Base-by-base conservation (phyloP, 2,329 filamentous ascomycete species). In the Lizonia empirigonia region DNA sequence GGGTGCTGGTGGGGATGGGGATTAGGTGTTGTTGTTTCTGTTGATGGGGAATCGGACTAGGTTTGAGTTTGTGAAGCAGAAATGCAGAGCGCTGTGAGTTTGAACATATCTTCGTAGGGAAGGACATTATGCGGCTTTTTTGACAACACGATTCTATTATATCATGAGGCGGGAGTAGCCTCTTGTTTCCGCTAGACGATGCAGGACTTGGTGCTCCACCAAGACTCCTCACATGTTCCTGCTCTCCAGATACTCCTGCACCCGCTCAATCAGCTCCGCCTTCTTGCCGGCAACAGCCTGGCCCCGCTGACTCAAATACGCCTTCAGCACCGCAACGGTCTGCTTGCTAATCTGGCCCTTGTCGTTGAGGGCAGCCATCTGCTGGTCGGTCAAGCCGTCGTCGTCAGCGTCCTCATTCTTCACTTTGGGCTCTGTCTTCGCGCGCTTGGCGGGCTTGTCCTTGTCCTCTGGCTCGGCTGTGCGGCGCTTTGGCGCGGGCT, bases 361-460 rank as follows among this genome's bases (percentile, higher is more conserved):
- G 27, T 77, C 70, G 51, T 74, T 80, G 3, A 74, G 62, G 5
- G 53, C 59, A 22, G 71, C 72, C 76, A 82, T 79, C 23, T 76
- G 71, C 34, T 71, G 68, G 48, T 80, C 78, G 12, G 64, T 74
- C 27, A 76, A 44, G n/a, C 53, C 64, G 1, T 54, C 60, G n/a
- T 68, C 60, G 13, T 60, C 59, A 2, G 32, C 53, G 3, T 56
- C 59, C 18, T 67, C 67, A 4, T 42, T 54, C 42, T 67, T 67
- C 16, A 57, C 54, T 15, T 59, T 62, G 4, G 57, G 32, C 42
- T 70, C 67, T 13, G 60, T 65, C 58, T 69, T 71, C 4, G 67
- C 55, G 7, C 59, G 57, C 49, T 70, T 69, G 1, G 50, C 56
- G 1, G 62, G 58, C 36, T 63, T 62, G 5, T 62, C 59, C 35